Percentiles rank a stretch among this genome's conserved stretches.
Evolutionary conservation across 2,329 filamentous ascomycete genomes (phyloP).

Genomic region (Calycina marina): DNA sequence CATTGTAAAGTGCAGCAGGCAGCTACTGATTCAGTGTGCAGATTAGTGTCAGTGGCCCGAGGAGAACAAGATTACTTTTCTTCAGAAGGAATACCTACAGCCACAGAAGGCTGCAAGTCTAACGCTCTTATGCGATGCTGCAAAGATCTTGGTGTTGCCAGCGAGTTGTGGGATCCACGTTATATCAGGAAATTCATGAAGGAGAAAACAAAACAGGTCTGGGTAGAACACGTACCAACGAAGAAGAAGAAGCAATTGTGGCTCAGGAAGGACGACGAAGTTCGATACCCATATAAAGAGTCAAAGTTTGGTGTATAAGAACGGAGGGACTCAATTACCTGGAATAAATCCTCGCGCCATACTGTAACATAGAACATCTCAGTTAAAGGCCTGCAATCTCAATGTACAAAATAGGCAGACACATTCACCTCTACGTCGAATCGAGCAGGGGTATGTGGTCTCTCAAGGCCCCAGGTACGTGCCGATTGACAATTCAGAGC

Average conservation of each 20-base stretch:
- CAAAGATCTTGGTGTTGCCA: constrained; percentile 90
- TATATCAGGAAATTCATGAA: constrained; percentile 77
- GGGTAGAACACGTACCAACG: constrained; percentile 74
- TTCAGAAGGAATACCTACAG: constrained; percentile 79
- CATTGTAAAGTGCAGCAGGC: not conserved
- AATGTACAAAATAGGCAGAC: too few species aligned
- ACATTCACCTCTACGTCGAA: too few species aligned
- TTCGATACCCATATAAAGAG: constrained; percentile 47
- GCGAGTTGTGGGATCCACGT: constrained; percentile 89
- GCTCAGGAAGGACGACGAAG: constrained; percentile 67
- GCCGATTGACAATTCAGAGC: too few species aligned
- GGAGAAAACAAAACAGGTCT: constrained; percentile 60
- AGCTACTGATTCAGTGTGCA: constrained; percentile 25
- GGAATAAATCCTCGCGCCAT: too few species aligned
- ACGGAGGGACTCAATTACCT: too few species aligned
- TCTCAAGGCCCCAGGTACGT: too few species aligned
- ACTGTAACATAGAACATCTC: too few species aligned
- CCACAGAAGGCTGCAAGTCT: constrained; percentile 92
- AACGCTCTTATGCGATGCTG: constrained; percentile 97
- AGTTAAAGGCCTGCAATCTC: too few species aligned
- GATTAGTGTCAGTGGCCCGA: constrained; percentile 80
- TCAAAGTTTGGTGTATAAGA: constrained; percentile 22
- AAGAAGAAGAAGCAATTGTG: constrained; percentile 88
- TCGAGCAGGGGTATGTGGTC: too few species aligned
- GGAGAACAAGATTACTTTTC: constrained; percentile 92